These are phyloP conservation scores for Cladosporium sp. DNA, from an alignment of 2,329 filamentous ascomycete genomes.

Conservation along the genomic window DNA sequence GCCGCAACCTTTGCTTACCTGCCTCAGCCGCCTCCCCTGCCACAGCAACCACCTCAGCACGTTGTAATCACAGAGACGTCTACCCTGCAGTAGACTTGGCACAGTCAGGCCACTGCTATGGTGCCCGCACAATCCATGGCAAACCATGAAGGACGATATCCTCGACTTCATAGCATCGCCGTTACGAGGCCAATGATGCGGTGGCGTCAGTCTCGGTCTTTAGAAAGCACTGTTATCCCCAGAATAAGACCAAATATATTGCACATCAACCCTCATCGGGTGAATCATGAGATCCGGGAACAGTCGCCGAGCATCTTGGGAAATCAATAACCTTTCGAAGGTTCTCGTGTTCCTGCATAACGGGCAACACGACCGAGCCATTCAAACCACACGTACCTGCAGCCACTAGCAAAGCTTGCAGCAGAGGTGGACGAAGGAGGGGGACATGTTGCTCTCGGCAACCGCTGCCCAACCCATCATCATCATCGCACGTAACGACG, in stretches of 20 bases:
- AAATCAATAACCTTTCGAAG: background rate
- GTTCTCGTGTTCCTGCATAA: constrained; percentile 15
- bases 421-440: background rate
- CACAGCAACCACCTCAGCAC: constrained; percentile 2
- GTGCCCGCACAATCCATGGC: background rate
- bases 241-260: background rate
- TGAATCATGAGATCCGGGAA: background rate
- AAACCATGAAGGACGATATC: background rate
- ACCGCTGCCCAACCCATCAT: background rate
- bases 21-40: background rate
- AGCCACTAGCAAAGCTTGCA: constrained; percentile 1
- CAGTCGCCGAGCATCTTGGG: background rate
- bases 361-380: constrained; percentile 7
- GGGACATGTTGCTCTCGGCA: constrained; percentile 14
- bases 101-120: background rate
- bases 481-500: background rate
- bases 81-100: background rate
- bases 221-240: background rate
- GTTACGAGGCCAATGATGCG: background rate
- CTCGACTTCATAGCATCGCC: background rate
- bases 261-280: background rate
- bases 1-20: background rate
- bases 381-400: constrained; percentile 11
- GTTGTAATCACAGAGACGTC: background rate
- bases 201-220: background rate